Conservation (phyloP, 2,329 filamentous ascomycete species). For the Neonectria faginata region DNA sequence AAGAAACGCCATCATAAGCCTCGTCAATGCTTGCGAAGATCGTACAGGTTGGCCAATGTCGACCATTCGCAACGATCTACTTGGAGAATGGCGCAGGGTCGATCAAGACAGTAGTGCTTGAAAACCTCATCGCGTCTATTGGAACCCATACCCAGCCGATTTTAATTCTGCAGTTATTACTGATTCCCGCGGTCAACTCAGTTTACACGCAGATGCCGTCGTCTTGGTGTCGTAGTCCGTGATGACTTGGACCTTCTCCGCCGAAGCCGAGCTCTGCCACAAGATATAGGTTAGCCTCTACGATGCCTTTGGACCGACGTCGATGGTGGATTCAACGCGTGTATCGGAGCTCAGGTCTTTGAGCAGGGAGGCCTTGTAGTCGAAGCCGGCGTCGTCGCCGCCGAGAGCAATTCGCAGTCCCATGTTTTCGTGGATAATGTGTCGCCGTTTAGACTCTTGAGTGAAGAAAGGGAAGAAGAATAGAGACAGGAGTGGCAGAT, state of each 20-base stretch:
- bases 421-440: constrained; percentile 13
- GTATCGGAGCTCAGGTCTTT: constrained; percentile 75
- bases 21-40: constrained; percentile 52
- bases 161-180: neutral
- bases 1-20: constrained; percentile 50
- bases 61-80: constrained; percentile 49
- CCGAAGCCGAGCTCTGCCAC: constrained; percentile 22
- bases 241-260: constrained; percentile 25
- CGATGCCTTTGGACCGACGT: constrained; percentile 73
- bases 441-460: neutral
- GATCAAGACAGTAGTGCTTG: constrained; percentile 29
- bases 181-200: neutral
- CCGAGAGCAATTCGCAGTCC: constrained; percentile 23
- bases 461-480: neutral
- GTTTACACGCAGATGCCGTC: constrained; percentile 6
- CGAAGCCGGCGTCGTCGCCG: constrained; percentile 73
- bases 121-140: neutral
- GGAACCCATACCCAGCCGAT: neutral
- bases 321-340: constrained; percentile 68
- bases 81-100: constrained; percentile 46
- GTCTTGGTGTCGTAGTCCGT: constrained; percentile 22
- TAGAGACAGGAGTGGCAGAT: neutral
- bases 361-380: constrained; percentile 81
- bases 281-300: constrained; percentile 5
- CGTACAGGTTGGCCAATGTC: constrained; percentile 55